phyloP scores from a whole-genome alignment of 2,329 filamentous ascomycete species.

The Colletotrichum karsti region DNA sequence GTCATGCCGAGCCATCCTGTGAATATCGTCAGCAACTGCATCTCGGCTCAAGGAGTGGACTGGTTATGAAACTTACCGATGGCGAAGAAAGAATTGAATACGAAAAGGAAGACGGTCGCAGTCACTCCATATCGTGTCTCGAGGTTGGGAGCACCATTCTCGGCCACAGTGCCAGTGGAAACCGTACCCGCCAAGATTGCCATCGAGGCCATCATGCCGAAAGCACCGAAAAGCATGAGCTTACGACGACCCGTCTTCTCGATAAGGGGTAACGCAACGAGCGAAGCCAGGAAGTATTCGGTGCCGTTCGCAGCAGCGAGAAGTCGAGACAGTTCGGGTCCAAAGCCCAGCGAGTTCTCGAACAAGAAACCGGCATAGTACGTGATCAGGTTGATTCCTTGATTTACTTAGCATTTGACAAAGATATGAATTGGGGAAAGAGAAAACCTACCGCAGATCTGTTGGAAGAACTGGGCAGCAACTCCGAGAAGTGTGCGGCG shows the following conservation, averaged over 20 bases:
- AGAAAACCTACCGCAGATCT: slow-evolving; percentile 3
- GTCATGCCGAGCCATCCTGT: slow-evolving; percentile 65
- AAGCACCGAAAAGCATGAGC: slow-evolving; percentile 71
- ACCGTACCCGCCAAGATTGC: slow-evolving; percentile 54
- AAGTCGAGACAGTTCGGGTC: slow-evolving; percentile 57
- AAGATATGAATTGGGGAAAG: not conserved
- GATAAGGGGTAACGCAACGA: slow-evolving; percentile 48
- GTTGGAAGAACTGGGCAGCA: slow-evolving; percentile 37
- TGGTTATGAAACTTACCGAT: slow-evolving; percentile 37
- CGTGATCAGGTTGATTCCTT: slow-evolving; percentile 42
- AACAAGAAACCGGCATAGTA: slow-evolving; percentile 43
- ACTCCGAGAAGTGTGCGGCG: slow-evolving; percentile 61
- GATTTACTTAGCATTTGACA: not conserved
- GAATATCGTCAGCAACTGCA: not conserved
- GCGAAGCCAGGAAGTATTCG: slow-evolving; percentile 49
- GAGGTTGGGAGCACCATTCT: slow-evolving; percentile 36
- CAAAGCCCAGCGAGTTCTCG: slow-evolving; percentile 54
- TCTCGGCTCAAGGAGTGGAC: not conserved
- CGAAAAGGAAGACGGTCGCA: slow-evolving; percentile 62
- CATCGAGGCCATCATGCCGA: slow-evolving; percentile 70
- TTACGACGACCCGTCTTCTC: slow-evolving; percentile 65
- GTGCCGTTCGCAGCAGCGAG: slow-evolving; percentile 62
- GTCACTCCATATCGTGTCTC: slow-evolving; percentile 37
- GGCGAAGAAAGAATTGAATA: slow-evolving; percentile 70
- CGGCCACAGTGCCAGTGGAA: slow-evolving; percentile 39